Evolutionary conservation across 495 filamentous ascomycete genomes (phyloP), one percentile per base, ranked within the genome.

Genomic region (Chaetomium tenue): DNA sequence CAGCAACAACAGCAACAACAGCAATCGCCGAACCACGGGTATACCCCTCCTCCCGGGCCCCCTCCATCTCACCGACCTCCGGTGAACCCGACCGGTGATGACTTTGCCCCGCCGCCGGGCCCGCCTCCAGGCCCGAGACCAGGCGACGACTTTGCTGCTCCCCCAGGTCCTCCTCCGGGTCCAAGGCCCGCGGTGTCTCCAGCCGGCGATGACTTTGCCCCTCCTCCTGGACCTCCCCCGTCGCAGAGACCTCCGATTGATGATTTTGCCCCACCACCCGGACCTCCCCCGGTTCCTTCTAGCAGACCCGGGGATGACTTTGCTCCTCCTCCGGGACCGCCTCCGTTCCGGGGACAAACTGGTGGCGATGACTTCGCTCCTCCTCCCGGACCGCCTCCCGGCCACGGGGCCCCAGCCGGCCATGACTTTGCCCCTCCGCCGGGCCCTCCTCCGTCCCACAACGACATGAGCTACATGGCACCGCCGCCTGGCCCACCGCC

Each of bases 201-300:
- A n/a, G n/a, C n/a, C n/a, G 57, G 61, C 13, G 62, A 63, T 22
- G 58, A 72, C 23, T 78, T 74, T 61, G 69, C 68, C 0, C 73
- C 78, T 23, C 79, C 79, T n/a, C 58, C 75, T 0, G 74, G 72
- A 0, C 74, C 78, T 9, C 79, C 76, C 8, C 77, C 74, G 3
- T 61, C 73, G 6, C 73, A 71, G 46, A 65, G 59, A 26, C 72
- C 66, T 37, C 44, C 46, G n/a, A 46, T 25, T 12, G 57, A 67
- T 6, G 71, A 83, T 47, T 72, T 54, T 51, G 59, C 66, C 48
- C 73, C 78, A 44, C 78, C 79, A 23, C 63, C 76, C 0, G 74
- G 72, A 0, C 72, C 78, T 15, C 79, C 76, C 5, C 76, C 71
- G 18, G 46, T 50, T n/a, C n/a, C 46, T 23, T 50, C 46, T 5